Evolutionary conservation across 2,329 filamentous ascomycete species (phyloP).

Genomic region (Exophiala bonariae): DNA sequence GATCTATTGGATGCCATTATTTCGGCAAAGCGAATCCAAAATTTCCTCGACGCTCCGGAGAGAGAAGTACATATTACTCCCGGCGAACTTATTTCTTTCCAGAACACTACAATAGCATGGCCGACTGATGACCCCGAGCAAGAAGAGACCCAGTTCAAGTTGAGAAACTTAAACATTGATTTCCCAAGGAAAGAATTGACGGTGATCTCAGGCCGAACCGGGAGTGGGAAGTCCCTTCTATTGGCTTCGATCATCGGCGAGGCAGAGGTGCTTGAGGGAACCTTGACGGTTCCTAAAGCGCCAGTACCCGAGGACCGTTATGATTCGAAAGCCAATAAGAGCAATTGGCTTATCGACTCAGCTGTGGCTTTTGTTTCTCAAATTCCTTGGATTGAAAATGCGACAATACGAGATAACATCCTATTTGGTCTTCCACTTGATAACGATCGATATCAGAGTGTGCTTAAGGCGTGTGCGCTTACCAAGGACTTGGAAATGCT

Average conservation of each 20-base stretch:
- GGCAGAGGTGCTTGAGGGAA: slow-evolving; percentile 66
- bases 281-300: slow-evolving; percentile 53
- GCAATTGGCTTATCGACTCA: slow-evolving; percentile 68
- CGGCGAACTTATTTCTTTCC: slow-evolving; percentile 63
- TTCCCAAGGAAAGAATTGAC: slow-evolving; percentile 71
- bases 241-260: slow-evolving; percentile 74
- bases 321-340: slow-evolving; percentile 60
- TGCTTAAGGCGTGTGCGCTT: slow-evolving; percentile 71
- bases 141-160: slow-evolving; percentile 60
- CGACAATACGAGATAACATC: slow-evolving; percentile 75
- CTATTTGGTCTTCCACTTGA: slow-evolving; percentile 73
- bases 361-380: slow-evolving; percentile 75
- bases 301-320: slow-evolving; percentile 56
- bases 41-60: slow-evolving; percentile 69
- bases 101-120: slow-evolving; percentile 71
- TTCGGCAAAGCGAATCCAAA: slow-evolving; percentile 70
- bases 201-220: slow-evolving; percentile 74
- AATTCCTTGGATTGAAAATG: slow-evolving; percentile 84
- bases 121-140: slow-evolving; percentile 62
- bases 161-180: slow-evolving; percentile 63
- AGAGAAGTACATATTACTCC: slow-evolving; percentile 56
- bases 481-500: slow-evolving; percentile 76
- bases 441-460: slow-evolving; percentile 67
- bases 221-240: slow-evolving; percentile 74
- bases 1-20: slow-evolving; percentile 70